These are phyloP conservation scores for Colletotrichum phormii DNA, from an alignment of 2,329 filamentous ascomycete genomes.

Conservation along the genomic window DNA sequence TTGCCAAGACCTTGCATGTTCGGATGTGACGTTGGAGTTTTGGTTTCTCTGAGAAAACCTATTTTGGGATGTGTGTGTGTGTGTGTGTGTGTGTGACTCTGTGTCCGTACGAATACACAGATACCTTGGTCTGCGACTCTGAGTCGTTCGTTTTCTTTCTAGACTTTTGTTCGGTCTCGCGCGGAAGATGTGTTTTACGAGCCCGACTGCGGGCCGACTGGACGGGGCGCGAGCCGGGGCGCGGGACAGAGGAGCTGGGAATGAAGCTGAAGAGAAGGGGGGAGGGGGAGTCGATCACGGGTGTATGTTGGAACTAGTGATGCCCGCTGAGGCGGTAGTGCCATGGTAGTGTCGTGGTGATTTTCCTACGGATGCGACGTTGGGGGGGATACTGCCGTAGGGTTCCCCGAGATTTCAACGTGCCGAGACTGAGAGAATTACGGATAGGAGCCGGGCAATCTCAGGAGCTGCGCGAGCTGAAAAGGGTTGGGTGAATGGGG, in stretches of 20 bases:
- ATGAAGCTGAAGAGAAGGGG: not conserved
- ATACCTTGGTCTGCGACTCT: no score
- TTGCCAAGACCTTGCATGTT: not conserved
- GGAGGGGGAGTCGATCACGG: no score
- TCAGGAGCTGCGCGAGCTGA: not conserved
- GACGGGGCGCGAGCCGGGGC: no score
- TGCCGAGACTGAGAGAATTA: not conserved
- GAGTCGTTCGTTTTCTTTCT: not conserved
- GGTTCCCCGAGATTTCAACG: not conserved
- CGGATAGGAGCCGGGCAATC: no score
- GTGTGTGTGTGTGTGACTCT: no score
- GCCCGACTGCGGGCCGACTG: no score
- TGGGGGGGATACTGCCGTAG: not conserved
- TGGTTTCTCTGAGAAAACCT: not conserved
- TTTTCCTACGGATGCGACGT: not conserved
- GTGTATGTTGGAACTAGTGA: no score
- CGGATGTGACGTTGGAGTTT: not conserved
- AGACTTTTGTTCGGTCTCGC: not conserved
- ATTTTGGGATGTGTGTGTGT: not conserved
- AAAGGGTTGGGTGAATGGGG: not conserved
- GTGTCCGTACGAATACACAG: no score
- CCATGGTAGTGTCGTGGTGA: no score
- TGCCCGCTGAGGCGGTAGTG: no score
- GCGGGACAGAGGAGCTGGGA: not conserved
- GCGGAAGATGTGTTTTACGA: not conserved